phyloP scores from a whole-genome alignment of 129 eudicot species.

The Pulicaria dysenterica region DNA sequence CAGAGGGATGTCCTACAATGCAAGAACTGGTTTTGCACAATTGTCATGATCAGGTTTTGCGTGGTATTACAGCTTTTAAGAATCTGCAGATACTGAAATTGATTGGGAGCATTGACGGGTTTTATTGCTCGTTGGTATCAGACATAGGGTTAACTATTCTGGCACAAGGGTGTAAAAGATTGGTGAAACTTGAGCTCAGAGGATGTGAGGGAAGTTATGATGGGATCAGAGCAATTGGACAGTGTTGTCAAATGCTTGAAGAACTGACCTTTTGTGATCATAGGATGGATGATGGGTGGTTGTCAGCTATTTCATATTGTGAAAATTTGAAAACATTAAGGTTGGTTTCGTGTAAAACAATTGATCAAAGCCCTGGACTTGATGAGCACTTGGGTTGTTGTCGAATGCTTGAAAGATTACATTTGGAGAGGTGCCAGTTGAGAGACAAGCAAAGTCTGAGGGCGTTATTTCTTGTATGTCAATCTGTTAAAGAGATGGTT shows the following conservation, averaged over 20 bases:
- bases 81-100: conserved; percentile 80
- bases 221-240: conserved; percentile 81
- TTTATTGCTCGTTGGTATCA: conserved; percentile 58
- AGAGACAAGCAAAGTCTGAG: conserved; percentile 56
- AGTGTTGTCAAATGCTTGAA: conserved; percentile 85
- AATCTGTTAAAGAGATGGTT: conserved; percentile 49
- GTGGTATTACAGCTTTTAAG: conserved; percentile 56
- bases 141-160: conserved; percentile 85
- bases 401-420: conserved; percentile 55
- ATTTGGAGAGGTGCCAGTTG: conserved; percentile 75
- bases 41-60: conserved; percentile 62
- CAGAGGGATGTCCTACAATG: conserved; percentile 59
- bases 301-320: conserved; percentile 68
- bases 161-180: conserved; percentile 87
- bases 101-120: conserved; percentile 62
- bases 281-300: conserved; percentile 83
- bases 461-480: conserved; percentile 73
- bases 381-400: conserved; percentile 71
- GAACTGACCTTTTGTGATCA: conserved; percentile 64
- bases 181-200: conserved; percentile 76
- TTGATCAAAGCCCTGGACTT: conserved; percentile 52
- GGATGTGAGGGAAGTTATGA: conserved; percentile 89
- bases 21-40: conserved; percentile 71
- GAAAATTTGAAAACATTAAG: conserved; percentile 69
- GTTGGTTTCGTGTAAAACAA: conserved; percentile 62